Evolutionary conservation across 805 yeast genomes (phyloP), one percentile per base, ranked within the genome.

Genomic region (Candida pini): DNA sequence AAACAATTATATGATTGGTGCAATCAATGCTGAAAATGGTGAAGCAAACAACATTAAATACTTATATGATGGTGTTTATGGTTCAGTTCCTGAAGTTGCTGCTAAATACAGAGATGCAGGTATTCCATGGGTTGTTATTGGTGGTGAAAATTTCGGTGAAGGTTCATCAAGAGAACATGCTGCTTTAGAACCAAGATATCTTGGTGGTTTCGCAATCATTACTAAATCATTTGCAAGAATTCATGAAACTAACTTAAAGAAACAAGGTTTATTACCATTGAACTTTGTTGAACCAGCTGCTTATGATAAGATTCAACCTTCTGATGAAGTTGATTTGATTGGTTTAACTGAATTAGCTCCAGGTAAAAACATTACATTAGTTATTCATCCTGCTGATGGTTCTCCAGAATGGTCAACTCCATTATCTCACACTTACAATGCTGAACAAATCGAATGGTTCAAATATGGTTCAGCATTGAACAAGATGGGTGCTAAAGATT

Each of bases 91-190:
- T 71, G 96, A 88, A 67, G 84, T 94, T 53, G 97, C 95, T 57
- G 80, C 77, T 63, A 84, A 78, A 64, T 90, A 90, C 89, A 85
- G 96, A 72, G 95, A 86, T 62, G 70, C 80, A 50, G 96, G 95
- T 54, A 71, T 81, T 60, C 81, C 73, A 59, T 90, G 97, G 97
- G 96, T 89, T 69, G 97, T 90, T 49, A 76, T 90, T 60, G 98
- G 97, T 69, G 97, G 87, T 61, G 97, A 90, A 71, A 90, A 90
- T 76, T 86, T 89, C 59, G 98, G 98, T 76, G 98, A 90, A 76
- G 98, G 98, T 73, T 89, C 97, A 45, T 90, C 97, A 55, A 87
- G 98, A 78, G 98, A 90, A 73, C 98, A 90, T 66, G 98, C 97
- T 62, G 98, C 98, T 54, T 78, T 90, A 64, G 96, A 89, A 78